Conservation (phyloP, 1,284 basidiomycete species). For the Fomitopsis pinicola region DNA sequence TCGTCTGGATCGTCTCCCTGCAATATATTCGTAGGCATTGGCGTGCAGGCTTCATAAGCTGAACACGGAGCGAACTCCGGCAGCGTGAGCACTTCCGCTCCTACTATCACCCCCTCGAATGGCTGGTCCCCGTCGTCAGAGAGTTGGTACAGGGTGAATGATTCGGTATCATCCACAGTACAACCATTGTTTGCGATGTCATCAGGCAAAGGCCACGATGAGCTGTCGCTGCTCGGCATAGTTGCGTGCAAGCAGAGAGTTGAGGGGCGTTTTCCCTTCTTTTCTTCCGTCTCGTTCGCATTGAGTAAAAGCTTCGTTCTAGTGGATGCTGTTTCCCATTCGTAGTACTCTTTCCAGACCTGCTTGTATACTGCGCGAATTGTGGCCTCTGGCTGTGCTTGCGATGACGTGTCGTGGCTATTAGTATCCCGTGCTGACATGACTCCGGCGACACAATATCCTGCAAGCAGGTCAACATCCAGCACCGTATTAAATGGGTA, state of each 20-base stretch:
- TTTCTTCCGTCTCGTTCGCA: not conserved
- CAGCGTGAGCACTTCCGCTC: not conserved
- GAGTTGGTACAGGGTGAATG: not conserved
- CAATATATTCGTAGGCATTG: constrained; percentile 39
- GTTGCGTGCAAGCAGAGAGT: no score
- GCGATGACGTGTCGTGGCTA: not conserved
- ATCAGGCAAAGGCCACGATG: no score
- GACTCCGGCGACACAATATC: not conserved
- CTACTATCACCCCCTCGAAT: not conserved
- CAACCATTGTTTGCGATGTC: no score
- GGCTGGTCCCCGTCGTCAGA: not conserved
- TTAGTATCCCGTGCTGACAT: not conserved
- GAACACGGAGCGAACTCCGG: not conserved
- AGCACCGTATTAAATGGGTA: not conserved
- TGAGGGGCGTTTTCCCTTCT: not conserved
- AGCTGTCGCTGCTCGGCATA: no score
- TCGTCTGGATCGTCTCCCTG: constrained; percentile 52
- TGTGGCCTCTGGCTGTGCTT: not conserved
- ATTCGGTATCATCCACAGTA: not conserved
- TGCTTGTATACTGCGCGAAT: not conserved
- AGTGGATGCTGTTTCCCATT: not conserved
- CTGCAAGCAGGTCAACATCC: not conserved
- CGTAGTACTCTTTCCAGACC: constrained; percentile 9
- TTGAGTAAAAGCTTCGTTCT: not conserved
- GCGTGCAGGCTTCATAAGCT: constrained; percentile 50